Conservation (phyloP, 2,329 filamentous ascomycete species). For the Colletotrichum somersetense region DNA sequence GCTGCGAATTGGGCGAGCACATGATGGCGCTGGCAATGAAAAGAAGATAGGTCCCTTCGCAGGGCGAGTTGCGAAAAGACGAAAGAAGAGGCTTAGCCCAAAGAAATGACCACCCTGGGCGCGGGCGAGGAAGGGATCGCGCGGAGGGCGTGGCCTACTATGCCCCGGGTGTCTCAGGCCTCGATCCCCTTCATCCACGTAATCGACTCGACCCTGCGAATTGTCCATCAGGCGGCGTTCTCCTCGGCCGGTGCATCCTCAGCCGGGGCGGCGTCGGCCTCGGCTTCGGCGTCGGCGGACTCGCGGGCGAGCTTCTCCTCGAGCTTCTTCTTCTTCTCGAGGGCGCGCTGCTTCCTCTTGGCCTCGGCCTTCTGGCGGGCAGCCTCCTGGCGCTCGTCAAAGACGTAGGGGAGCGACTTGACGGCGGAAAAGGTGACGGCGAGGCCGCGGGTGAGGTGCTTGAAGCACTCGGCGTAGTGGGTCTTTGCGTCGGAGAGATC, state of each 20-base stretch:
- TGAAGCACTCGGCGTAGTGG: conserved; percentile 54
- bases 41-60: conserved; percentile 9
- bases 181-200: conserved; percentile 23
- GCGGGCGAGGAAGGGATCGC: background rate
- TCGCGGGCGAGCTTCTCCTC: conserved; percentile 51
- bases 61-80: conserved; percentile 23
- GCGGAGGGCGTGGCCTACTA: background rate
- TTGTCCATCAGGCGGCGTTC: conserved; percentile 30
- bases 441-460: conserved; percentile 54
- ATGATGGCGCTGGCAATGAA: conserved; percentile 6
- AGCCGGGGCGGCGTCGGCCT: conserved; percentile 19
- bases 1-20: background rate
- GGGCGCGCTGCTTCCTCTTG: conserved; percentile 48
- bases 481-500: conserved; percentile 54
- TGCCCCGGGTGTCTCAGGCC: background rate
- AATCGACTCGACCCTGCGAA: conserved; percentile 30
- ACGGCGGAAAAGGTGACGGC: conserved; percentile 50
- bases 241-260: conserved; percentile 24
- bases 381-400: conserved; percentile 53
- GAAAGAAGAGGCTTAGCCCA: background rate
- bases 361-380: conserved; percentile 48
- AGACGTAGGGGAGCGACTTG: conserved; percentile 51
- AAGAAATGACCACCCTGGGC: background rate
- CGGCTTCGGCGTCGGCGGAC: conserved; percentile 33
- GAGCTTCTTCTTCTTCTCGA: conserved; percentile 53